Conservation (phyloP, 2,329 filamentous ascomycete species). For the Fonsecaea multimorphosa region DNA sequence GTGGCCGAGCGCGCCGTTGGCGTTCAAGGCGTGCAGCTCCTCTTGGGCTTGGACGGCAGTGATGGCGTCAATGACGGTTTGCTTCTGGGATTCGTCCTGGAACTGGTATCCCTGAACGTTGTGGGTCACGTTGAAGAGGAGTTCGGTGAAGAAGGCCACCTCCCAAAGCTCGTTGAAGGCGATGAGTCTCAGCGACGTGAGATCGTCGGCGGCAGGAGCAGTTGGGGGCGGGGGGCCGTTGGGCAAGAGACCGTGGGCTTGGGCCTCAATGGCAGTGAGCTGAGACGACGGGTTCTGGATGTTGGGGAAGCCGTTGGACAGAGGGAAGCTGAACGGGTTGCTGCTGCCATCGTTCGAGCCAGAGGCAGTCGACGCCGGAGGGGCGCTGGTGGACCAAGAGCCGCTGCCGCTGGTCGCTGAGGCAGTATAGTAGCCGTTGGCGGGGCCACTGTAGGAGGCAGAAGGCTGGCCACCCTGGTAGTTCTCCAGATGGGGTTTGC, state of each 20-base stretch:
- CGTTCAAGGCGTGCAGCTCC: conserved; percentile 68
- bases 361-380: not conserved
- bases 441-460: conserved; percentile 1
- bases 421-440: conserved; percentile 23
- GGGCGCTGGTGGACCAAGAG: conserved; percentile 7
- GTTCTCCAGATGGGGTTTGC: conserved; percentile 18
- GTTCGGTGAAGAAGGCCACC: conserved; percentile 69
- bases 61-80: conserved; percentile 55
- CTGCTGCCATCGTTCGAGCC: conserved; percentile 14
- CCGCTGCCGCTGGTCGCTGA: conserved; percentile 5
- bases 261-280: conserved; percentile 57
- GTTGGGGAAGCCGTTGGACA: conserved; percentile 65
- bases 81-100: conserved; percentile 49
- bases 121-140: conserved; percentile 68
- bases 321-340: conserved; percentile 37
- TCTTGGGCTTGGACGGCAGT: conserved; percentile 69
- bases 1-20: conserved; percentile 61
- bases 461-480: conserved; percentile 4
- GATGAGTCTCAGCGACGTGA: conserved; percentile 66
- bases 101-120: conserved; percentile 57
- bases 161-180: conserved; percentile 77
- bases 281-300: conserved; percentile 55
- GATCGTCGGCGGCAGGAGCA: conserved; percentile 59
- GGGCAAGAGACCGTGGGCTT: conserved; percentile 67
- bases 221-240: conserved; percentile 61